These are phyloP conservation scores for Paecilomyces dactylethromorphus DNA, from an alignment of 2,329 filamentous ascomycete species.

Conservation along the genomic window DNA sequence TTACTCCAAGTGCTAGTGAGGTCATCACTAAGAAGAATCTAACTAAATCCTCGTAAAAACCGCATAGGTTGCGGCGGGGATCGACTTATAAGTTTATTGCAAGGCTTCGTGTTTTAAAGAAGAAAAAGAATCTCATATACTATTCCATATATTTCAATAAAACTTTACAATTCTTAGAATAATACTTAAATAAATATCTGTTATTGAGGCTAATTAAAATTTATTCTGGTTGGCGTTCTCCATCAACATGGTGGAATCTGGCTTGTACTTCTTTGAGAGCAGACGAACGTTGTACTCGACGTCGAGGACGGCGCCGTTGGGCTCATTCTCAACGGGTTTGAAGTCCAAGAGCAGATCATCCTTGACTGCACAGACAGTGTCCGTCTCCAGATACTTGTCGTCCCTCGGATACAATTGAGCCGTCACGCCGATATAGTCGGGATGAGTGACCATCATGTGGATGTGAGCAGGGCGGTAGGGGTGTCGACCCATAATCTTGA, in stretches of 20 bases:
- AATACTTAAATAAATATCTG: too few relatives aligned
- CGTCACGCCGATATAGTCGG: constrained; percentile 51
- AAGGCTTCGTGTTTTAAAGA: too few relatives aligned
- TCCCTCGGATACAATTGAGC: constrained; percentile 55
- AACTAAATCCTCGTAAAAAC: too few relatives aligned
- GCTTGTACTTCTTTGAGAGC: not conserved
- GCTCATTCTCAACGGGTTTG: constrained; percentile 43
- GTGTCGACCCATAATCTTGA: constrained; percentile 50
- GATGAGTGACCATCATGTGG: constrained; percentile 51
- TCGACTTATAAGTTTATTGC: too few relatives aligned
- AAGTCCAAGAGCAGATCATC: constrained; percentile 55
- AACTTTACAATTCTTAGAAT: too few relatives aligned
- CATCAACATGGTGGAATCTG: not conserved
- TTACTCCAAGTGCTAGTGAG: too few relatives aligned
- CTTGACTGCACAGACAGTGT: constrained; percentile 58
- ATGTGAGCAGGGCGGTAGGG: constrained; percentile 58
- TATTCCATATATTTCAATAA: too few relatives aligned
- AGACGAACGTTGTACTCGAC: constrained; percentile 53
- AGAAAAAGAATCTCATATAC: too few relatives aligned
- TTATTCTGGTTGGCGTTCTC: not conserved
- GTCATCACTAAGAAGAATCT: too few relatives aligned
- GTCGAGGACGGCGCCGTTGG: constrained; percentile 49
- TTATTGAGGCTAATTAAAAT: not conserved
- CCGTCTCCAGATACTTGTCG: constrained; percentile 51
- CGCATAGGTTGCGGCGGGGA: too few relatives aligned